These are phyloP conservation scores for Monosporascus sp. DNA, from an alignment of 2,329 filamentous ascomycete genomes.

Conservation along the genomic window DNA sequence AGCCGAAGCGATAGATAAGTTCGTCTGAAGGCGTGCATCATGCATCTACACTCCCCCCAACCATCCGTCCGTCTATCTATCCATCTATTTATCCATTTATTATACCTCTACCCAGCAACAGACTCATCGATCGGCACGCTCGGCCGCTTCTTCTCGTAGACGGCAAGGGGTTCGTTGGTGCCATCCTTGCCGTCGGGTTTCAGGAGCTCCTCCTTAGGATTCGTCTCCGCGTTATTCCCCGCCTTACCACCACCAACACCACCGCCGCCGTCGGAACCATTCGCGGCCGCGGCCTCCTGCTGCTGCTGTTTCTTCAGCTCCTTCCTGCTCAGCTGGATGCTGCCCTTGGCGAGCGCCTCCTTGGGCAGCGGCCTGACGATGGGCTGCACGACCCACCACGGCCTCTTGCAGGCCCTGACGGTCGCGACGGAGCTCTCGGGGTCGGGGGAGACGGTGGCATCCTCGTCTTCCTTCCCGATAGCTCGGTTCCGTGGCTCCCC, in stretches of 20 bases:
- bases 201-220: constrained; percentile 13
- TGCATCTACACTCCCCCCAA: too few relatives aligned
- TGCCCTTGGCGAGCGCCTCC: constrained; percentile 79
- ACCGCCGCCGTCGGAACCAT: not conserved
- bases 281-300: not conserved
- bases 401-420: constrained; percentile 68
- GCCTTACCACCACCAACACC: constrained; percentile 1
- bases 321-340: constrained; percentile 70
- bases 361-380: constrained; percentile 81
- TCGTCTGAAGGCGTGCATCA: too few relatives aligned
- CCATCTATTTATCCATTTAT: not conserved
- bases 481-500: constrained; percentile 15
- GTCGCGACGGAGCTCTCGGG: constrained; percentile 59
- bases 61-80: not conserved
- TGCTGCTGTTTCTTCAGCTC: constrained; percentile 39
- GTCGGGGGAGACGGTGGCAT: constrained; percentile 32
- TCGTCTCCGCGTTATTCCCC: constrained; percentile 2
- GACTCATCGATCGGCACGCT: constrained; percentile 17
- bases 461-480: constrained; percentile 21
- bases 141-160: constrained; percentile 14
- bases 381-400: constrained; percentile 88
- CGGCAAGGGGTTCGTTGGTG: constrained; percentile 16
- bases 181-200: constrained; percentile 15
- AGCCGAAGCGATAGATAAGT: too few relatives aligned
- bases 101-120: constrained; percentile 19